These are phyloP conservation scores for Colletotrichum kahawae DNA, from an alignment of 2,329 filamentous ascomycete genomes.

Conservation along the genomic window DNA sequence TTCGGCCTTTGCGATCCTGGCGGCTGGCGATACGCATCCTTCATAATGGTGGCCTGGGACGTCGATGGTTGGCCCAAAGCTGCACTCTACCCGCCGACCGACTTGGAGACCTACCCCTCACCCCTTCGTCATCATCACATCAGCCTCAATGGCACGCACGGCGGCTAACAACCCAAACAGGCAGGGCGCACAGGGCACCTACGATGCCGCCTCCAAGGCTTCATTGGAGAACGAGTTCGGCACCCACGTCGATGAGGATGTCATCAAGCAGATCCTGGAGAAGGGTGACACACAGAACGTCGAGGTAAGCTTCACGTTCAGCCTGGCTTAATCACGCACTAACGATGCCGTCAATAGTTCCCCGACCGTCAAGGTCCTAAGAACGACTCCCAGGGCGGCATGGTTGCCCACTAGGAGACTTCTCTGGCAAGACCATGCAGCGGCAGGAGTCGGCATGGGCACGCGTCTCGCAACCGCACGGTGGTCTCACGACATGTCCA, in stretches of 20 bases:
- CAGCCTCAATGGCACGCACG: background rate
- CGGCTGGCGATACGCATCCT: background rate
- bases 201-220: conserved; percentile 77
- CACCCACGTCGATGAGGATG: conserved; percentile 78
- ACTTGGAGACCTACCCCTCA: background rate
- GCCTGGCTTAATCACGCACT: no score
- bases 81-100: background rate
- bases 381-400: conserved; percentile 56
- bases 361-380: conserved; percentile 55
- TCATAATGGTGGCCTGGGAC: background rate
- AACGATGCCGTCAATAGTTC: conserved; percentile 41
- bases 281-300: conserved; percentile 71
- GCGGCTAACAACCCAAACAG: conserved; percentile 47
- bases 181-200: conserved; percentile 82
- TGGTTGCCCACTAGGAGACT: conserved; percentile 43
- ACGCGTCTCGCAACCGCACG: background rate
- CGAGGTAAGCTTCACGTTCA: conserved; percentile 45
- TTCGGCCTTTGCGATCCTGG: background rate
- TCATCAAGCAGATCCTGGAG: conserved; percentile 81
- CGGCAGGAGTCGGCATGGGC: background rate
- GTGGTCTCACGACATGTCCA: background rate
- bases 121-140: background rate
- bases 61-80: background rate
- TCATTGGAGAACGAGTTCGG: conserved; percentile 87
- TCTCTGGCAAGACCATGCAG: background rate